Base-by-base conservation (phyloP, 305 asterid species). In the Plantago rigida region DNA sequence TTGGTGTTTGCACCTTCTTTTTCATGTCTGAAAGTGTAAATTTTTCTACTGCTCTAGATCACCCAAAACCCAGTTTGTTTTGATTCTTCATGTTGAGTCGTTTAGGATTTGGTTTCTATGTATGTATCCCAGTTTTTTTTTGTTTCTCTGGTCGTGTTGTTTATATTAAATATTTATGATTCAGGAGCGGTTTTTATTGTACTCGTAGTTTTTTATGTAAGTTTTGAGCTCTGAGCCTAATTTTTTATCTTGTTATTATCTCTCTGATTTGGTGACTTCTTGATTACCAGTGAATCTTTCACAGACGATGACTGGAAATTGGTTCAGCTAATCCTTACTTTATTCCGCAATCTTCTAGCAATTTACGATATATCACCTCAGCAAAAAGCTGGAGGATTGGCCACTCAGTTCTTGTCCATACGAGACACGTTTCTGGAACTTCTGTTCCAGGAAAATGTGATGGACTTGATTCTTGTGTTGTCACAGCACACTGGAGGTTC, bases 291-390 rank as follows among this genome's bases (percentile, higher is more conserved):
- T 52, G 99, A 78, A 63, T 71, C 82, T 9, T 93, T 93, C 78
- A 82, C 94, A 39, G 99, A 93, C 50, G 99, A 93, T 73, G 95
- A 89, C 72, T 93, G 97, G 97, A 93, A 89, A 79, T 65, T 93
- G 82, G 95, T 89, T 67, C 97, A 93, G 82, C 74, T 93, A 78
- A 82, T 93, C 68, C 86, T 93, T 70, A 89, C 96, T 47, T 76
- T 93, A 48, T 89, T 93, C 62, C 87, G 97, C 5, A 93, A 93
- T 66, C 51, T 87, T 64, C 80, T 93, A 57, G 95, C 96, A 36
- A 76, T 93, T 74, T 96, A 89, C 81, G 92, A 89, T 60, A 79
- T 89, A 77, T 79, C 95, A 66, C 75, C 77, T 17, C 91, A 84
- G 68, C 96, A 83, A 77, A 85, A 79, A 75, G 86, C 85, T 50